A percentile compares a stretch with the other conserved stretches of the same genome.
Conservation (phyloP, 1,284 basidiomycete genomes). For the Nidula niveotomentosa region DNA sequence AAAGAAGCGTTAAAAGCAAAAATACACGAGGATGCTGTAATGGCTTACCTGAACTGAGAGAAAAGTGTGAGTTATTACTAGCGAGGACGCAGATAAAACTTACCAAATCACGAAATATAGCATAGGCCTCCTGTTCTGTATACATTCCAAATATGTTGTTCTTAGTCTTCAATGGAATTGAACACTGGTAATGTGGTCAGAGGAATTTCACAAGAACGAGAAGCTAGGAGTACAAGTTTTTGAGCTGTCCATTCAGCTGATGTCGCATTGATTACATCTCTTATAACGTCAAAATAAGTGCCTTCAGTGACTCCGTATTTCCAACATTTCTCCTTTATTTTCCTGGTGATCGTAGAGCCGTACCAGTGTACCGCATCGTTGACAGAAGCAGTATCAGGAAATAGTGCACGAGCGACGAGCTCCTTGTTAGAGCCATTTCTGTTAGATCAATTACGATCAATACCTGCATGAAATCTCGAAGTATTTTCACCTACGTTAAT, state of each 20-base stretch:
- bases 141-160: slow-evolving; percentile 49
- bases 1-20: too few species aligned
- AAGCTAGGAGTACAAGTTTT: slow-evolving; percentile 44
- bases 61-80: background rate
- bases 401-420: slow-evolving; percentile 25
- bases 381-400: slow-evolving; percentile 31
- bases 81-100: slow-evolving; percentile 14
- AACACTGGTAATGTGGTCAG: slow-evolving; percentile 51
- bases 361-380: slow-evolving; percentile 27
- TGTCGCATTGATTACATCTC: background rate
- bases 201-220: slow-evolving; percentile 64
- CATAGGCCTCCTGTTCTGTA: slow-evolving; percentile 54
- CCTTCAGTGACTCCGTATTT: slow-evolving; percentile 13
- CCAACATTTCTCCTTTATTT: slow-evolving; percentile 29
- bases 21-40: too few species aligned
- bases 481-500: slow-evolving; percentile 6
- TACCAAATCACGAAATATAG: slow-evolving; percentile 44
- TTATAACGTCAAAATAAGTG: background rate
- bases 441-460: background rate
- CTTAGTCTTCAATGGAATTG: slow-evolving; percentile 56
- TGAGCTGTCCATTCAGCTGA: slow-evolving; percentile 27
- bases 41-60: slow-evolving; percentile 19
- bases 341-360: slow-evolving; percentile 9
- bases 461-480: background rate
- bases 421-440: too few species aligned